These are phyloP conservation scores for Paraconiothyrium brasiliense DNA, from an alignment of 2,329 filamentous ascomycete genomes.

Conservation along the genomic window DNA sequence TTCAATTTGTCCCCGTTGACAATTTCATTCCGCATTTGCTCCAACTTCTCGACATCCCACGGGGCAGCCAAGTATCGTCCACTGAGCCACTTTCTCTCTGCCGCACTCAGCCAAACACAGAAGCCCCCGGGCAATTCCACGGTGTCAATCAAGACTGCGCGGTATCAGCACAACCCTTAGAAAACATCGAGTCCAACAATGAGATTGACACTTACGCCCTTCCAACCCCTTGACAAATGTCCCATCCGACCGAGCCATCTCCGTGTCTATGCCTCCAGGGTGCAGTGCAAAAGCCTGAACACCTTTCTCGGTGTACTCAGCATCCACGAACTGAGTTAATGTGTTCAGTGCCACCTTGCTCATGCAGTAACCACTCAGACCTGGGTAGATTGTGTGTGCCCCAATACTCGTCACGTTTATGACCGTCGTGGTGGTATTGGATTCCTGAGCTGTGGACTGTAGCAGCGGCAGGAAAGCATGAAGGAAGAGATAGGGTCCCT, in stretches of 20 bases:
- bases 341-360: slow-evolving; percentile 61
- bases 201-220: slow-evolving; percentile 1
- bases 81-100: slow-evolving; percentile 30
- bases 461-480: slow-evolving; percentile 59
- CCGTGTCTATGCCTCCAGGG: slow-evolving; percentile 40
- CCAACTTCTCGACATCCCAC: slow-evolving; percentile 38
- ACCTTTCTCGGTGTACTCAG: slow-evolving; percentile 49
- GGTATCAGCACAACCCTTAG: not conserved
- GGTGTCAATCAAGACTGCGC: slow-evolving; percentile 24
- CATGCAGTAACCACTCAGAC: slow-evolving; percentile 53
- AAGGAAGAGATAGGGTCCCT: slow-evolving; percentile 57
- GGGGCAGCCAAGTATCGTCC: slow-evolving; percentile 33
- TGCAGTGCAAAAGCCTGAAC: slow-evolving; percentile 36
- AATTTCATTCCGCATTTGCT: slow-evolving; percentile 35
- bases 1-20: slow-evolving; percentile 36
- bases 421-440: slow-evolving; percentile 39
- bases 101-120: slow-evolving; percentile 31
- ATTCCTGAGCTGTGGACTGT: slow-evolving; percentile 46
- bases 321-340: slow-evolving; percentile 60
- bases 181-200: not conserved
- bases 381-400: slow-evolving; percentile 31
- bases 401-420: slow-evolving; percentile 60
- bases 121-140: slow-evolving; percentile 26
- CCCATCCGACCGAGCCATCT: slow-evolving; percentile 17
- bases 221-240: slow-evolving; percentile 6